A percentile compares a stretch with the other conserved stretches of the same genome.
These are phyloP conservation scores for Zygoascus flipseniorum DNA, from an alignment of 805 yeast species.

Conservation along the genomic window DNA sequence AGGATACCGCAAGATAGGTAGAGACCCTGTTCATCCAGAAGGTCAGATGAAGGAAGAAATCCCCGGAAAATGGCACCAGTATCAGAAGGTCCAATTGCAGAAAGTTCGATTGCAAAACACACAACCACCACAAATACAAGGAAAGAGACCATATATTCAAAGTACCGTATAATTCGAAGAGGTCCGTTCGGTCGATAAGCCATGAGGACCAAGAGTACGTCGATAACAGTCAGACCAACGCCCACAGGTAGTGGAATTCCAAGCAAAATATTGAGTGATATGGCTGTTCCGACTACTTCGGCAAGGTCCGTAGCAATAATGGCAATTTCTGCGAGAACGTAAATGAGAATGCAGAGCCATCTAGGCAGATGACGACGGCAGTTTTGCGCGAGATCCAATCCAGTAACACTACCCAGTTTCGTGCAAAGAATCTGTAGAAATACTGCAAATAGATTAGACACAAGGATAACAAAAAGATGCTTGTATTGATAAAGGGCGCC, in stretches of 20 bases:
- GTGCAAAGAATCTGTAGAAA: conserved; percentile 75
- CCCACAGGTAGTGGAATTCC: conserved; percentile 67
- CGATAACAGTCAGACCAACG: conserved; percentile 69
- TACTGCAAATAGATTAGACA: conserved; percentile 80
- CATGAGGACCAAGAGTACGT: conserved; percentile 67
- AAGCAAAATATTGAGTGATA: conserved; percentile 69
- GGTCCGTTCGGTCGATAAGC: conserved; percentile 75
- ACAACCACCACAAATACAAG: conserved; percentile 66
- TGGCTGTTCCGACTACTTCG: conserved; percentile 91
- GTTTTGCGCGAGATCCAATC: conserved; percentile 78
- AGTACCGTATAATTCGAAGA: conserved; percentile 62
- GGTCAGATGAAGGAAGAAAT: conserved; percentile 58
- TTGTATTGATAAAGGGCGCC: conserved; percentile 75
- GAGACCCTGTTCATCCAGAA: conserved; percentile 54
- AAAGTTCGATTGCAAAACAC: conserved; percentile 67
- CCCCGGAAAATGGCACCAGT: conserved; percentile 51
- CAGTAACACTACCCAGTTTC: conserved; percentile 83
- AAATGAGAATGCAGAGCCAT: conserved; percentile 55
- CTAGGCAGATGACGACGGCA: conserved; percentile 64
- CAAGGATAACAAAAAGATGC: conserved; percentile 58
- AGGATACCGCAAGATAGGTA: conserved; percentile 74
- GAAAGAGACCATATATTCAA: conserved; percentile 65
- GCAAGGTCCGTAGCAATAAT: conserved; percentile 90
- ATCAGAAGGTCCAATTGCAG: conserved; percentile 38
- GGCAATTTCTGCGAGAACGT: conserved; percentile 72